phyloP scores from a whole-genome alignment of 2,329 filamentous ascomycete genomes.

The Alternaria angustiovoidea region DNA sequence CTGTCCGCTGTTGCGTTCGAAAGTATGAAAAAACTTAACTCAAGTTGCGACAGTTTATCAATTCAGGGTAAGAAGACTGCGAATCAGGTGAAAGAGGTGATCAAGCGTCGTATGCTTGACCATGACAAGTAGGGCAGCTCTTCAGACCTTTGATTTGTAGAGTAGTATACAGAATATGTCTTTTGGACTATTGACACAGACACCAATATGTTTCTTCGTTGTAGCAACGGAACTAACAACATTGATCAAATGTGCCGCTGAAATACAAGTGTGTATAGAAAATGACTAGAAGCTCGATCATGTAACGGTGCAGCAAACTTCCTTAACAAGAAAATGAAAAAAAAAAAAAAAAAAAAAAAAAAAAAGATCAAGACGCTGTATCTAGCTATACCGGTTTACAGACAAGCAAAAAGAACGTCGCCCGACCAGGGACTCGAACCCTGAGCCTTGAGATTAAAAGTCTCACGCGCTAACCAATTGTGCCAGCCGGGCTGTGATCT shows the following conservation, averaged over 20 bases:
- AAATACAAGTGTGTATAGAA: no score
- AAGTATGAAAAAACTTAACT: background rate
- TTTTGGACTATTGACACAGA: background rate
- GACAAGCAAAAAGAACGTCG: constrained; percentile 11
- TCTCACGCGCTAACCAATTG: constrained; percentile 38
- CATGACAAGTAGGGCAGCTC: background rate
- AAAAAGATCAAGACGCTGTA: no score
- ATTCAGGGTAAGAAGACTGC: background rate
- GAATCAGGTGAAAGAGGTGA: background rate
- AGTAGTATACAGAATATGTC: no score
- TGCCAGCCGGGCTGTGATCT: constrained; percentile 9
- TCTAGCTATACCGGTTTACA: no score
- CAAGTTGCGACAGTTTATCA: background rate
- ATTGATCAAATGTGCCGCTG: background rate
- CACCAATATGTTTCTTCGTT: background rate
- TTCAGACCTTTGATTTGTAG: no score
- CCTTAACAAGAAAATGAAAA: no score
- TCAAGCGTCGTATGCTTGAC: background rate
- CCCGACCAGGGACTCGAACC: constrained; percentile 39
- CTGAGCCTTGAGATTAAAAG: constrained; percentile 42
- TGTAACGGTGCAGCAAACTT: no score
- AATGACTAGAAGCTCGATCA: no score
- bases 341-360: no score
- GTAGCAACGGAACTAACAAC: background rate
- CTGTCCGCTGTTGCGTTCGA: background rate